phyloP scores from a whole-genome alignment of 2,329 filamentous ascomycete genomes.

The Penicillium sp. region DNA sequence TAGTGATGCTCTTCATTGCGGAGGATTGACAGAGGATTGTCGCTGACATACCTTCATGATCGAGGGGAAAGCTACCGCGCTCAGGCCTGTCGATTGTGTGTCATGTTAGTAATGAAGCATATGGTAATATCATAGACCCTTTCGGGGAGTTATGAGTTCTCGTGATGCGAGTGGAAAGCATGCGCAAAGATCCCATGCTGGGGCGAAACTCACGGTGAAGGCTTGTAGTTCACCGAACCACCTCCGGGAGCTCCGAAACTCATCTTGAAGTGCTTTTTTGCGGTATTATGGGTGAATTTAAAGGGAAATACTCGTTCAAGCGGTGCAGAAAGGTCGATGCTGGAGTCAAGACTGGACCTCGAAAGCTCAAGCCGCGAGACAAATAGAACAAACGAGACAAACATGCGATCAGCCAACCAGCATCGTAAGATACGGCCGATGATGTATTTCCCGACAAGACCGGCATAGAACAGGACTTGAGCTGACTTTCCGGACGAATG shows the following conservation, averaged over 20 bases:
- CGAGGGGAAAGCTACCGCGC: constrained; percentile 91
- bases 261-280: constrained; percentile 24
- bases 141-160: not conserved
- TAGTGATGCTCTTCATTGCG: not conserved
- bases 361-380: constrained; percentile 15
- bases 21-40: not conserved
- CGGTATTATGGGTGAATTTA: not conserved
- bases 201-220: constrained; percentile 61
- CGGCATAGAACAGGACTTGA: not conserved
- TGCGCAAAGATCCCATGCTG: not conserved
- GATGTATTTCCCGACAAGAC: constrained; percentile 9
- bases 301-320: not conserved
- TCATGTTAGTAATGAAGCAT: constrained; percentile 3
- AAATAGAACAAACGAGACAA: constrained; percentile 35
- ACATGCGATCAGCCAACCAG: constrained; percentile 20
- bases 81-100: constrained; percentile 63
- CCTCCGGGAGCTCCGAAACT: constrained; percentile 72
- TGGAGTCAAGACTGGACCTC: constrained; percentile 2
- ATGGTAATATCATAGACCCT: not conserved
- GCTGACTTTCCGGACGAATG: constrained; percentile 5
- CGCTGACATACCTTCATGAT: constrained; percentile 70
- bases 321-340: not conserved
- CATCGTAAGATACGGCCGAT: constrained; percentile 4
- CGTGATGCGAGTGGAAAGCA: not conserved
- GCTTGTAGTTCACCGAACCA: constrained; percentile 63